phyloP scores from a whole-genome alignment of 257 asterid genomes.

The Linderniella brevidens region DNA sequence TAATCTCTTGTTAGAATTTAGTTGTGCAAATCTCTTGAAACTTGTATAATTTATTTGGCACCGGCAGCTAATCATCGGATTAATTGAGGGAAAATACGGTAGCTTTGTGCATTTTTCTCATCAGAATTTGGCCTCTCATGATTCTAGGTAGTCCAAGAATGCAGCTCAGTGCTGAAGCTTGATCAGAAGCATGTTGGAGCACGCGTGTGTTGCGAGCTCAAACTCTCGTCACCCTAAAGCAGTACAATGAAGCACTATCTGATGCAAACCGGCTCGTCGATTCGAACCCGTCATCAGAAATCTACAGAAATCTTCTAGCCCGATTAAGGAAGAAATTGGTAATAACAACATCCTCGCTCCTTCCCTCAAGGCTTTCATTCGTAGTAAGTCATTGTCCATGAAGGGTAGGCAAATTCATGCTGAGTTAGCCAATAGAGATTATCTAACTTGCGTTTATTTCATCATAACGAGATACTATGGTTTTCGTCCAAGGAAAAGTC shows the following conservation, averaged over 20 bases:
- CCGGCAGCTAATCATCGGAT: no score
- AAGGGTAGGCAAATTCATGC: background rate
- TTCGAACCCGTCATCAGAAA: conserved; percentile 80
- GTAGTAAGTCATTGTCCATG: background rate
- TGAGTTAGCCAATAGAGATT: background rate
- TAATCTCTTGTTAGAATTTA: no score
- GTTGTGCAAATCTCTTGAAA: no score
- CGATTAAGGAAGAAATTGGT: conserved; percentile 83
- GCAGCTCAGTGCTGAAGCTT: conserved; percentile 85
- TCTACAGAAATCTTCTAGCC: conserved; percentile 52
- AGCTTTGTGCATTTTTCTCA: no score
- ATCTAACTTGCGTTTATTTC: background rate
- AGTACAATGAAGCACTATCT: conserved; percentile 79
- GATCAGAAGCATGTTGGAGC: conserved; percentile 86
- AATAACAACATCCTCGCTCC: conserved; percentile 8
- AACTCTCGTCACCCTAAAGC: conserved; percentile 84
- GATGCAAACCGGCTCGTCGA: conserved; percentile 87
- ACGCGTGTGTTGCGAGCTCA: conserved; percentile 94
- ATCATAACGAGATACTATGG: no score
- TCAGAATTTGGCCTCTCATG: no score
- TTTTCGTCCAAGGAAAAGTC: conserved; percentile 17
- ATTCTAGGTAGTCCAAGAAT: conserved; percentile 86
- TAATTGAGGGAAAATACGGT: no score
- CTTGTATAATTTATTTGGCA: no score
- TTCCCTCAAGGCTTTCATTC: conserved; percentile 12